Conservation (phyloP, 441 rosid genomes). For the Euphorbia neoarborescens region DNA sequence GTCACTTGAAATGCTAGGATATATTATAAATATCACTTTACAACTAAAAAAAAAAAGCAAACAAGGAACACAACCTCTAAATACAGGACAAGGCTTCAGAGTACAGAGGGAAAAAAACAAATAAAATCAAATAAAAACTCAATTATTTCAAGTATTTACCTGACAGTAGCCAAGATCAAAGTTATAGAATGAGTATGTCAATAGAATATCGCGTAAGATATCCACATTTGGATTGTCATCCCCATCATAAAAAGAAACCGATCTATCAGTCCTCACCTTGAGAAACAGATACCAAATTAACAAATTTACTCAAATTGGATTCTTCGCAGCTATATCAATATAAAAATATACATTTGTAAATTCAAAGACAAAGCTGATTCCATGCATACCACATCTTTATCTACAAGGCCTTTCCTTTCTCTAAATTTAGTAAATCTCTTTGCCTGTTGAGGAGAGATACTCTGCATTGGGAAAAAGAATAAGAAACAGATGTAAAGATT, state of each 20-base stretch:
- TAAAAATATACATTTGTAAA: slow-evolving; percentile 12
- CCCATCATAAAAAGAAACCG: slow-evolving; percentile 69
- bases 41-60: background rate
- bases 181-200: slow-evolving; percentile 91
- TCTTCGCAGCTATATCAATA: slow-evolving; percentile 5
- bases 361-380: slow-evolving; percentile 13
- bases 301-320: background rate
- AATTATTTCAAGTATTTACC: slow-evolving; percentile 35
- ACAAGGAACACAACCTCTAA: background rate
- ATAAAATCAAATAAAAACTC: background rate
- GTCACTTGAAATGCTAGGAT: background rate
- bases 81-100: slow-evolving; percentile 5
- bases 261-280: slow-evolving; percentile 96
- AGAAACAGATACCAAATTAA: slow-evolving; percentile 17
- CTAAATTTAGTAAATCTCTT: slow-evolving; percentile 85
- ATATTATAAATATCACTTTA: background rate
- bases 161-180: slow-evolving; percentile 99
- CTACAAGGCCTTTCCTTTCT: slow-evolving; percentile 88
- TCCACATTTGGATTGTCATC: slow-evolving; percentile 83
- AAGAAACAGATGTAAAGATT: slow-evolving; percentile 14
- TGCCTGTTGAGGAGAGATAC: slow-evolving; percentile 81
- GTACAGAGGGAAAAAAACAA: background rate
- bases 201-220: slow-evolving; percentile 67
- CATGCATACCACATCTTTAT: slow-evolving; percentile 87
- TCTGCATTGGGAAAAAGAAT: slow-evolving; percentile 37